Evolutionary conservation across 495 filamentous ascomycete species (phyloP).

Genomic region (Neurospora sp.): DNA sequence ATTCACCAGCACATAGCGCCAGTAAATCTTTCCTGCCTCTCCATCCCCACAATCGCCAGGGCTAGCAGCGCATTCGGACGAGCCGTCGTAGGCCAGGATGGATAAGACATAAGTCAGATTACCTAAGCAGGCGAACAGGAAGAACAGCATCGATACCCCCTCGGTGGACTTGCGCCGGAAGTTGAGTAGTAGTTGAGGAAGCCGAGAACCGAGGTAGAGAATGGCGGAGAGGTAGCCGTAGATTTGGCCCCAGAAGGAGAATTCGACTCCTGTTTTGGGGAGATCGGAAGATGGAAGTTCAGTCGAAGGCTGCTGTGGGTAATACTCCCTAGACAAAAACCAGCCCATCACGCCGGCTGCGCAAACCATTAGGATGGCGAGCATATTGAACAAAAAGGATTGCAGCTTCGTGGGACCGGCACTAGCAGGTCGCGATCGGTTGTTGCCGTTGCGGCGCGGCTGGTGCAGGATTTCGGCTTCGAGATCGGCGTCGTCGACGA

Average conservation of each 20-base stretch:
- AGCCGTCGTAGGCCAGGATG: conserved; percentile 70
- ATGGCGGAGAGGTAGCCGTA: conserved; percentile 81
- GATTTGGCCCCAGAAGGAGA: conserved; percentile 59
- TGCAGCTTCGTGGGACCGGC: conserved; percentile 40
- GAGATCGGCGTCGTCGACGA: conserved; percentile 34
- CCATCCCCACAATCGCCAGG: conserved; percentile 39
- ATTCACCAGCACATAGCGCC: conserved; percentile 77
- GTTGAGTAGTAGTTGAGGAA: conserved; percentile 87
- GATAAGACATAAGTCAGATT: conserved; percentile 86
- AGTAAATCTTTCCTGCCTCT: conserved; percentile 52
- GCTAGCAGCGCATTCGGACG: conserved; percentile 40
- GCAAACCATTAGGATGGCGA: conserved; percentile 68
- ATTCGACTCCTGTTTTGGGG: conserved; percentile 10
- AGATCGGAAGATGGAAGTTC: neutral
- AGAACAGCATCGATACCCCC: conserved; percentile 85
- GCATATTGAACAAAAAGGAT: conserved; percentile 57
- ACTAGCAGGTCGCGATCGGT: conserved; percentile 9
- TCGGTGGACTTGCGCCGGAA: conserved; percentile 83
- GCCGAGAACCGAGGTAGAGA: conserved; percentile 76
- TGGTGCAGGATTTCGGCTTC: neutral
- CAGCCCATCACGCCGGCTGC: conserved; percentile 75
- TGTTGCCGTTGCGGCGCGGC: neutral
- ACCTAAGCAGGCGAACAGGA: conserved; percentile 90
- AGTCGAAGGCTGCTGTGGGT: conserved; percentile 2
- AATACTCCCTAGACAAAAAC: conserved; percentile 52